Evolutionary conservation across 2,329 filamentous ascomycete genomes (phyloP), one percentile per base, ranked within the genome.

Genomic region (Aspergillus sp.): DNA sequence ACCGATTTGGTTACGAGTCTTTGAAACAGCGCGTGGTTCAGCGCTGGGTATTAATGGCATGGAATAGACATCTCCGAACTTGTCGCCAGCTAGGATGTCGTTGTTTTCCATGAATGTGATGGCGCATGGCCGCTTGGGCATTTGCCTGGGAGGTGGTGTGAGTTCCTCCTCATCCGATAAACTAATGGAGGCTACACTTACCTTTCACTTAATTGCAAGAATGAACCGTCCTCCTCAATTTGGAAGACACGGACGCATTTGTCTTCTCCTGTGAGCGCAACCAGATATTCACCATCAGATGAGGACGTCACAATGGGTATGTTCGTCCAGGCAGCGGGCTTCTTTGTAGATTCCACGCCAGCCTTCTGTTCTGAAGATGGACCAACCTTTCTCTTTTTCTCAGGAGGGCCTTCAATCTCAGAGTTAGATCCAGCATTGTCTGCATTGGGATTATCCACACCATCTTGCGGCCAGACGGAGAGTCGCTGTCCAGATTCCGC

Each of bases 41-140:
- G 70, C 67, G 27, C 67, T 69, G 6, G 72, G 74, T 45, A 91
- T 72, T 3, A 98, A 80, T 13, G 95, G 93, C 7, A 99, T 77
- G 11, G 90, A 85, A 76, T 96, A 98, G 60, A 97, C 93, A 73
- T 99, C 95, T 64, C 95, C 95, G 69, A 98, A 98, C 75, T 99
- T 99, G 79, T 99, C 95, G 52, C 87, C 93, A 61, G 86, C 87
- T 57, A 98, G 76, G 61, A 99, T 90, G 8, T 86, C 89, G 44
- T 82, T 80, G 61, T 93, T 88, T 40, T 84, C 79, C 7, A 89
- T 86, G 52, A 97, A 76, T 51, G 83, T 78, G 57, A 98, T 79
- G 37, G 89, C 86, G 70, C 88, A 93, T 12, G 93, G 91, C 37
- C 92, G 87, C 78, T 97, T 98, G 40, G 92, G 91, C 89, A 98